Evolutionary conservation across 2,329 filamentous ascomycete genomes (phyloP).

Genomic region (Ophioceras dolichostomum): DNA sequence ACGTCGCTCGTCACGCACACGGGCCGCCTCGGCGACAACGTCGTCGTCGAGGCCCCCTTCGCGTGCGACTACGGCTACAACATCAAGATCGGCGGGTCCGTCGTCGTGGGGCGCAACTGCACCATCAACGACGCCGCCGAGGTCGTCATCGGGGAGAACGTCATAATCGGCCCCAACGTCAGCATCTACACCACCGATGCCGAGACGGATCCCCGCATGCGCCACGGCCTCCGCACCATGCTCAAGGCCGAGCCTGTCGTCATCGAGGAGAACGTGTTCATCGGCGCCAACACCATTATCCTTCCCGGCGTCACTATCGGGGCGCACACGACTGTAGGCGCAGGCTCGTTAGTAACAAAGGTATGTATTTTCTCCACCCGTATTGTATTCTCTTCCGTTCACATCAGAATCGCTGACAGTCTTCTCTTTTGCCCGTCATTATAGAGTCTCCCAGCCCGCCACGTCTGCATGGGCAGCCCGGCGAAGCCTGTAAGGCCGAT

Average conservation of each 20-base stretch:
- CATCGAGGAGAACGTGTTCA: slow-evolving; percentile 79
- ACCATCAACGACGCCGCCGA: slow-evolving; percentile 77
- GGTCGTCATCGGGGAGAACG: slow-evolving; percentile 69
- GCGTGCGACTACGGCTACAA: slow-evolving; percentile 95
- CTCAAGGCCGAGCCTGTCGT: slow-evolving; percentile 59
- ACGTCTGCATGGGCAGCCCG: slow-evolving; percentile 12
- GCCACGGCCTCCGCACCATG: slow-evolving; percentile 61
- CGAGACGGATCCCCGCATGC: slow-evolving; percentile 58
- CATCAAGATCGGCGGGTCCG: slow-evolving; percentile 74
- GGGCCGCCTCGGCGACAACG: slow-evolving; percentile 60
- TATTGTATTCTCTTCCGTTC: background rate
- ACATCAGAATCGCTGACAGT: background rate
- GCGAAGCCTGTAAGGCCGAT: slow-evolving; percentile 9
- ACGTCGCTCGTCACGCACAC: slow-evolving; percentile 36
- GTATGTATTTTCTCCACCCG: slow-evolving; percentile 18
- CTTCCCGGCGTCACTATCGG: slow-evolving; percentile 72
- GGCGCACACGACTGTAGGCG: slow-evolving; percentile 66
- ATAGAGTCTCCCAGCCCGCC: slow-evolving; percentile 2
- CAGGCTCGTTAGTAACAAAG: slow-evolving; percentile 78
- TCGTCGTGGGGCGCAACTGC: slow-evolving; percentile 73
- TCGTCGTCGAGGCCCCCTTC: slow-evolving; percentile 78
- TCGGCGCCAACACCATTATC: slow-evolving; percentile 66
- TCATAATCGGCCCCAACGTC: slow-evolving; percentile 71
- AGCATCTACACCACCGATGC: slow-evolving; percentile 70
- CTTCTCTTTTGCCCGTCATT: background rate